phyloP scores from a whole-genome alignment of 2,329 filamentous ascomycete species.

The Aspergillus sp. region DNA sequence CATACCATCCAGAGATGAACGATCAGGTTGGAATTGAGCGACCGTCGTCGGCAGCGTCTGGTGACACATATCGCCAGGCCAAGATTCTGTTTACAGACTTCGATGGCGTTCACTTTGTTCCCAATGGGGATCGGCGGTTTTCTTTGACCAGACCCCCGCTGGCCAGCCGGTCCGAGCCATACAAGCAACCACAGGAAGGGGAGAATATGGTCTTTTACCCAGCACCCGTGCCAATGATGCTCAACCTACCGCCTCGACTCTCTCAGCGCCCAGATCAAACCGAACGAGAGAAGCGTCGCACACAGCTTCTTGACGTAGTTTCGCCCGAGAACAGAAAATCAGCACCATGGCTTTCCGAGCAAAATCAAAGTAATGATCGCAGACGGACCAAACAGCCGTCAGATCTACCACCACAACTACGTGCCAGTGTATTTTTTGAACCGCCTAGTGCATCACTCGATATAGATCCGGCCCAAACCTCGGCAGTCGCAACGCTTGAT shows the following conservation, averaged over 20 bases:
- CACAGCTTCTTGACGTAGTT: slow-evolving; percentile 72
- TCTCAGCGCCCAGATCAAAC: slow-evolving; percentile 70
- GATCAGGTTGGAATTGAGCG: slow-evolving; percentile 32
- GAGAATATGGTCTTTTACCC: slow-evolving; percentile 94
- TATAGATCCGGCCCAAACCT: slow-evolving; percentile 69
- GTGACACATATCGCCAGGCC: slow-evolving; percentile 53
- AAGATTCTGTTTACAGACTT: slow-evolving; percentile 53
- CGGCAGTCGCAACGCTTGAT: slow-evolving; percentile 85
- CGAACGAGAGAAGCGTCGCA: slow-evolving; percentile 71
- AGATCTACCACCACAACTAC: slow-evolving; percentile 75
- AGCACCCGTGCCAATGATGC: slow-evolving; percentile 88
- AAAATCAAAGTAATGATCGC: slow-evolving; percentile 25
- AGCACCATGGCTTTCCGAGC: slow-evolving; percentile 49
- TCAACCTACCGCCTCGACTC: slow-evolving; percentile 87
- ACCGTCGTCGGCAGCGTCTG: slow-evolving; percentile 47
- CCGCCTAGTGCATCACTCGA: slow-evolving; percentile 61
- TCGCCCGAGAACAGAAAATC: slow-evolving; percentile 59
- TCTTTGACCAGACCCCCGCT: slow-evolving; percentile 47
- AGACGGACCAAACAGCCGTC: slow-evolving; percentile 49
- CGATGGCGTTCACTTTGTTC: slow-evolving; percentile 54
- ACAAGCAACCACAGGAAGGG: slow-evolving; percentile 57
- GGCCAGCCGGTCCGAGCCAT: slow-evolving; percentile 43
- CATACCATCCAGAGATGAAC: slow-evolving; percentile 21
- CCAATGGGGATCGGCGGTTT: slow-evolving; percentile 34
- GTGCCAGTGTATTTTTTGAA: slow-evolving; percentile 92